Percentiles rank a stretch among this genome's conserved stretches.
phyloP scores from a whole-genome alignment of 2,329 filamentous ascomycete species.

The Arthrobotrys sphaeroides region DNA sequence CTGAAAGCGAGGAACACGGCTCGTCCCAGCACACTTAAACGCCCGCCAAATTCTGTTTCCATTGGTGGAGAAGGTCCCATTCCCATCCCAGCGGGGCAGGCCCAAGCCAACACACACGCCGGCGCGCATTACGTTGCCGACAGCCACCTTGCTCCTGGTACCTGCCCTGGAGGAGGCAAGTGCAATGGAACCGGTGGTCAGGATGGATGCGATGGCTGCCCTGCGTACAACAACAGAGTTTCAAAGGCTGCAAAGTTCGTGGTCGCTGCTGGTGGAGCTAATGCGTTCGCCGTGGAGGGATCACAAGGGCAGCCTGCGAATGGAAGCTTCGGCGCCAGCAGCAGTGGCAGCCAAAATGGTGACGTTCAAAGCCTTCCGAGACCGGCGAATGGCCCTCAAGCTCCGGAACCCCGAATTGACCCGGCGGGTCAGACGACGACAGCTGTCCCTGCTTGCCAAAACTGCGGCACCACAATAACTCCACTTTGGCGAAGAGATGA shows the following conservation, averaged over 20 bases:
- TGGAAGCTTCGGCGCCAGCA: constrained; percentile 56
- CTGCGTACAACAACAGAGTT: constrained; percentile 95
- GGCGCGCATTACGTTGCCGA: constrained; percentile 78
- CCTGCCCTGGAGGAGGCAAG: constrained; percentile 90
- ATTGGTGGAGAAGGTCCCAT: constrained; percentile 57
- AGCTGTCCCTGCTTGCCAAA: constrained; percentile 90
- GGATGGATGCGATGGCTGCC: constrained; percentile 93
- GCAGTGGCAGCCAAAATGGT: constrained; percentile 60
- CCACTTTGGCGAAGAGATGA: constrained; percentile 95
- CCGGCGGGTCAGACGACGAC: constrained; percentile 64
- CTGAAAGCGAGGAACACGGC: constrained; percentile 91
- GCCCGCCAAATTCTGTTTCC: constrained; percentile 66
- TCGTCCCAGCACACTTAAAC: constrained; percentile 88
- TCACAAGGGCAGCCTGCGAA: constrained; percentile 62
- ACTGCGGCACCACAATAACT: constrained; percentile 95
- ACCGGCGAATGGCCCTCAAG: constrained; percentile 52
- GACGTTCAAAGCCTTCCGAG: constrained; percentile 55
- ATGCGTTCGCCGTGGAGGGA: constrained; percentile 44
- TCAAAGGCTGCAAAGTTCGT: constrained; percentile 83
- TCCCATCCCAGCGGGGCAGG: constrained; percentile 58
- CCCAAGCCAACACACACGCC: constrained; percentile 60
- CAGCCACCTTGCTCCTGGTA: constrained; percentile 79
- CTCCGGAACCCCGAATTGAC: constrained; percentile 37
- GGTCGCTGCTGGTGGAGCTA: constrained; percentile 61
- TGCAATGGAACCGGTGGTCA: constrained; percentile 97